Conservation (phyloP, 441 rosid genomes). For the Brassica hybrid region DNA sequence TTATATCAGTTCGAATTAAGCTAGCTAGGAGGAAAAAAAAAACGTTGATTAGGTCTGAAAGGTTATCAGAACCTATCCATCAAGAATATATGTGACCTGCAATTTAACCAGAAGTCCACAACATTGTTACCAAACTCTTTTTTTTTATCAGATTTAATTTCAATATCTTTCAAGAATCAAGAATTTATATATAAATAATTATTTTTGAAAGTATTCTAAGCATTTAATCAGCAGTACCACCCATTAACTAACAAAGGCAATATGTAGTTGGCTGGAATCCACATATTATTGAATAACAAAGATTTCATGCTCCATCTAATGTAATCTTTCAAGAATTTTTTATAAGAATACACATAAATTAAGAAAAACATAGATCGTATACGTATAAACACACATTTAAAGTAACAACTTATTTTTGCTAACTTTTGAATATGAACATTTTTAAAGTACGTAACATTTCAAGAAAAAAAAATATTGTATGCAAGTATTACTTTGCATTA, state of each 20-base stretch:
- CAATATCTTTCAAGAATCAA: too few relatives aligned
- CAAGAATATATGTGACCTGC: constrained; percentile 29
- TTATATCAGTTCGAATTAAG: constrained; percentile 22
- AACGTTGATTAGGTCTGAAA: constrained; percentile 42
- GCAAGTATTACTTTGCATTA: too few relatives aligned
- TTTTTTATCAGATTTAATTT: background rate
- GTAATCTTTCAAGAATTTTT: constrained; percentile 1
- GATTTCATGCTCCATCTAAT: background rate
- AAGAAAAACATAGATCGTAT: background rate
- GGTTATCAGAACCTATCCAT: constrained; percentile 40
- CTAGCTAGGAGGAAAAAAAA: constrained; percentile 21
- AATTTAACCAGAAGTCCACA: constrained; percentile 40
- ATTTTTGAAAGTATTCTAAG: background rate
- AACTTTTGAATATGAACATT: background rate
- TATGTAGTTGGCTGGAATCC: constrained; percentile 7
- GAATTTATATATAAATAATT: background rate
- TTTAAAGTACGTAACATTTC: too few relatives aligned
- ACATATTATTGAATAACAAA: constrained; percentile 7
- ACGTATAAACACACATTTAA: background rate
- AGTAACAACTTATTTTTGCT: too few relatives aligned
- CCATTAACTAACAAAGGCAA: background rate
- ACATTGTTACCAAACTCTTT: constrained; percentile 40
- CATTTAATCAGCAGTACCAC: constrained; percentile 13
- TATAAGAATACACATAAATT: background rate
- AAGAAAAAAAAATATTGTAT: too few relatives aligned